phyloP scores from a whole-genome alignment of 495 filamentous ascomycete genomes.

The Pyrenopolyporus hunteri region DNA sequence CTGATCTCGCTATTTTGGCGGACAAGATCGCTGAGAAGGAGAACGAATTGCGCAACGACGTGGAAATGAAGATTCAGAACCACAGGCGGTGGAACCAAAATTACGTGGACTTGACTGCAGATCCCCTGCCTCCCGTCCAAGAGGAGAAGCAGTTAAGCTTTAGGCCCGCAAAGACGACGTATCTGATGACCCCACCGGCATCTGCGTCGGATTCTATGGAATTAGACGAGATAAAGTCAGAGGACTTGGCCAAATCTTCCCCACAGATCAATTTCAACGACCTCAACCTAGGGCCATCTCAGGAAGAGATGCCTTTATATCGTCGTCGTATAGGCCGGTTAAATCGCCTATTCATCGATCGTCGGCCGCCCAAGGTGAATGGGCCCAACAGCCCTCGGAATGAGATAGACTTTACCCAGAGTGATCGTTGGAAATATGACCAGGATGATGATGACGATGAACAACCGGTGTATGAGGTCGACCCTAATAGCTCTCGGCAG shows the following conservation, averaged over 20 bases:
- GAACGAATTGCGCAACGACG: constrained; percentile 74
- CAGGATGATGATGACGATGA: constrained; percentile 75
- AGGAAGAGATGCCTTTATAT: constrained; percentile 60
- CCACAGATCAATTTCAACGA: constrained; percentile 42
- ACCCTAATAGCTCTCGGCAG: constrained; percentile 71
- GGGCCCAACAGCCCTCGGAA: constrained; percentile 59
- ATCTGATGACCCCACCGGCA: constrained; percentile 85
- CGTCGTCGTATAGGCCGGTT: constrained; percentile 75
- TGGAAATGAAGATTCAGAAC: constrained; percentile 79
- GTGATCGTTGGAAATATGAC: constrained; percentile 85
- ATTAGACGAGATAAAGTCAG: constrained; percentile 41
- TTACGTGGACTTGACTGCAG: constrained; percentile 81
- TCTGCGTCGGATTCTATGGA: constrained; percentile 68
- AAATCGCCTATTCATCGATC: constrained; percentile 82
- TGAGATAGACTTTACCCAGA: constrained; percentile 58
- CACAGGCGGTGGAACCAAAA: constrained; percentile 87
- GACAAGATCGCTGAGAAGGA: constrained; percentile 83
- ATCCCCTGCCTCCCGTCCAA: constrained; percentile 76
- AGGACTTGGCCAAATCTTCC: constrained; percentile 14
- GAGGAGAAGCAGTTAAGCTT: constrained; percentile 64
- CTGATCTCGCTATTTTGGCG: constrained; percentile 74
- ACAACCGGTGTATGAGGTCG: constrained; percentile 66
- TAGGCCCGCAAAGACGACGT: constrained; percentile 80
- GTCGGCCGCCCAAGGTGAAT: constrained; percentile 48
- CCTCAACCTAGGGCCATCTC: constrained; percentile 39